Conservation (phyloP, 1,284 basidiomycete species). For the Boletus mariae region DNA sequence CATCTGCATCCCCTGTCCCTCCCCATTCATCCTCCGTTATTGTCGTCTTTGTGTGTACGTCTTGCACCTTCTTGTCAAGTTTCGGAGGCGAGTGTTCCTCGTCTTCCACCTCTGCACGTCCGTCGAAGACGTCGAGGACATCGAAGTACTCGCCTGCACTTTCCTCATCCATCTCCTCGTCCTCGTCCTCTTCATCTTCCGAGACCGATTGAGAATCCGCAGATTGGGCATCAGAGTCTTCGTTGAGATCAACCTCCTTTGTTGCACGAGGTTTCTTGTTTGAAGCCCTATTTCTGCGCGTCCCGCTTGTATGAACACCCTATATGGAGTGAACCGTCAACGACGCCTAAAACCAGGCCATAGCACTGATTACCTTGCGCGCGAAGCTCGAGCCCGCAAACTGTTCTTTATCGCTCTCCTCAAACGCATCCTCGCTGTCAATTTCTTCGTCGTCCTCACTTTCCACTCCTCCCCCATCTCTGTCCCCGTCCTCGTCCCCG, state of each 20-base stretch:
- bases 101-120: slow-evolving; percentile 41
- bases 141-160: slow-evolving; percentile 63
- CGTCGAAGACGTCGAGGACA: slow-evolving; percentile 65
- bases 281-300: slow-evolving; percentile 9
- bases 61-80: not conserved
- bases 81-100: slow-evolving; percentile 1
- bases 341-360: not conserved
- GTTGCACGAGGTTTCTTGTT: slow-evolving; percentile 13
- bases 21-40: slow-evolving; percentile 7
- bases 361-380: slow-evolving; percentile 35
- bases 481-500: slow-evolving; percentile 44
- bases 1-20: slow-evolving; percentile 9
- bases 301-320: slow-evolving; percentile 1
- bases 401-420: slow-evolving; percentile 77
- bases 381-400: slow-evolving; percentile 65
- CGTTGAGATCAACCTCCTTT: slow-evolving; percentile 54
- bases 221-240: slow-evolving; percentile 45
- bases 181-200: slow-evolving; percentile 37
- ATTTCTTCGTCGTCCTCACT: slow-evolving; percentile 36
- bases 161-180: slow-evolving; percentile 51
- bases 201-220: slow-evolving; percentile 29
- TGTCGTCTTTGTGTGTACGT: not conserved
- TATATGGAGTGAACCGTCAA: slow-evolving; percentile 8
- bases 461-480: slow-evolving; percentile 38
- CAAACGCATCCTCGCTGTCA: slow-evolving; percentile 70